Evolutionary conservation across 345 rosid genomes (phyloP).

Genomic region (Eucalyptus microcorys): DNA sequence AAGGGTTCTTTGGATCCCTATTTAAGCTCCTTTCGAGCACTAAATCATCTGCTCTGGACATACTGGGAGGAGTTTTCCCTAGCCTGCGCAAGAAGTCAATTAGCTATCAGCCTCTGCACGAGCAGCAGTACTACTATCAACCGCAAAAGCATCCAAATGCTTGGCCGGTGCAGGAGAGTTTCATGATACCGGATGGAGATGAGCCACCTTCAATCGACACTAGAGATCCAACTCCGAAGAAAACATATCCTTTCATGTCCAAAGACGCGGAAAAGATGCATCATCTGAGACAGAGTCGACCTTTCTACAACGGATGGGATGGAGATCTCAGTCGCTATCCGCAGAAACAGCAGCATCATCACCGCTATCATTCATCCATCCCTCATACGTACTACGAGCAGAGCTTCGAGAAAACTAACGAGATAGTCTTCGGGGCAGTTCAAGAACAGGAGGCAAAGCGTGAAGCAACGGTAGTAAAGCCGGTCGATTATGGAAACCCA

Average conservation of each 20-base stretch:
- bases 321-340: conserved; percentile 30
- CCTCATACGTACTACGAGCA: conserved; percentile 73
- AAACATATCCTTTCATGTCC: conserved; percentile 91
- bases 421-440: conserved; percentile 80
- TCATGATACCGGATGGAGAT: conserved; percentile 60
- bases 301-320: conserved; percentile 63
- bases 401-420: conserved; percentile 66
- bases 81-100: conserved; percentile 33
- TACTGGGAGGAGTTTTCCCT: conserved; percentile 59
- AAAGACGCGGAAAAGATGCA: conserved; percentile 86
- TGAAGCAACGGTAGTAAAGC: conserved; percentile 33
- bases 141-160: conserved; percentile 21
- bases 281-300: conserved; percentile 77
- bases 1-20: conserved; percentile 59
- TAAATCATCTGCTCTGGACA: conserved; percentile 46
- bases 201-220: conserved; percentile 84
- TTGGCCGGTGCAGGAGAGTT: conserved; percentile 76
- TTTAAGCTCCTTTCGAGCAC: conserved; percentile 37
- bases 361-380: conserved; percentile 55
- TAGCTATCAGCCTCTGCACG: conserved; percentile 16
- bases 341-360: conserved; percentile 49
- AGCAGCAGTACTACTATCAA: conserved; percentile 3
- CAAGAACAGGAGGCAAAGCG: conserved; percentile 55
- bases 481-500: conserved; percentile 39
- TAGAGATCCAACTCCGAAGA: conserved; percentile 73